Base-by-base conservation (phyloP, 2,329 filamentous ascomycete species). In the Simplicillium sp. region DNA sequence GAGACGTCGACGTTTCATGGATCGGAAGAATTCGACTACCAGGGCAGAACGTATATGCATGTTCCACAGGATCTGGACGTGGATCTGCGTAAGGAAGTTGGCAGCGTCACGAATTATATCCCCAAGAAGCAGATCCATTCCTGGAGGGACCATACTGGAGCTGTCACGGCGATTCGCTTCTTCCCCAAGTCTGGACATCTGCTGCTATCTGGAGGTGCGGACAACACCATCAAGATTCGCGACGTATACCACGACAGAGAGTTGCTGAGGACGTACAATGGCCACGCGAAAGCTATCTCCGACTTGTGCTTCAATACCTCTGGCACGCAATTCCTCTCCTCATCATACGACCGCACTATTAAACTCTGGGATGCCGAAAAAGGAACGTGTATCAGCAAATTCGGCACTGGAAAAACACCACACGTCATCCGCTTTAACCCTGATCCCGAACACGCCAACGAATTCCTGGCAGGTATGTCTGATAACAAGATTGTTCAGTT, bases 401-500 rank as follows among this genome's bases (percentile, higher is more conserved):
- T 94, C 68, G 87, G 83, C 14, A 94, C 87, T 1, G 90, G 90
- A 56, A 94, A 94, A 68, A 97, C 88, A 12, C 90, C 92, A 5
- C 92, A 98, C 57, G 89, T 95, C 39, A 73, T 98, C 51, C 82
- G 86, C 50, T 97, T 97, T 73, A 94, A 97, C 62, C 89, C 90
- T 0, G 77, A 80, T 37, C 68, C 74, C 0, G 80, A 84, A 40
- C 79, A 83, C 49, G 77, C 82, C 8, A 84, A 92, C 58, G 90
- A 97, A 61, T 98, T 98, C 62, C 66, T 98, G 42, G 89, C 88
- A 2, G 92, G 92, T 54, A 94, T 97, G 87, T 92, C 87, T 31
- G 90, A 98, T 64, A 98, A 98, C 71, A 96, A 96, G 70, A 98
- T 98, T 51, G 75, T 98, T 34, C 92, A 98, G 58, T 98, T 94